Percentiles rank a stretch among this genome's conserved stretches.
Evolutionary conservation across 805 yeast genomes (phyloP).

Genomic region (Cyberlindnera mrakii): DNA sequence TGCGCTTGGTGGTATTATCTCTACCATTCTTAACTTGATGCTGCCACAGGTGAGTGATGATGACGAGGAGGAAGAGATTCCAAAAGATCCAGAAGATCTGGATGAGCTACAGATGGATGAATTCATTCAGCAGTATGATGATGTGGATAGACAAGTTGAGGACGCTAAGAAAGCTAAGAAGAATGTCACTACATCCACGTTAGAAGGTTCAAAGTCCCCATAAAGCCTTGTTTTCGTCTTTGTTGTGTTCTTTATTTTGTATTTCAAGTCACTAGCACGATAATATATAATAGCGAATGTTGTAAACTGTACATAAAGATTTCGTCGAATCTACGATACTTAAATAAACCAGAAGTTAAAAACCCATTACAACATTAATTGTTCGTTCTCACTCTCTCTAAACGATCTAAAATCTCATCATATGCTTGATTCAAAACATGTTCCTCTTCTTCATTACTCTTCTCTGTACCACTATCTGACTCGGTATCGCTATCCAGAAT

Average conservation of each 20-base stretch:
- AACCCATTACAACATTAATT: slow-evolving; percentile 1
- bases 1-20: slow-evolving; percentile 63
- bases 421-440: slow-evolving; percentile 27
- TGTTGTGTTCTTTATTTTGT: too few species aligned
- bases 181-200: background rate
- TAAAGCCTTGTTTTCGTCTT: background rate
- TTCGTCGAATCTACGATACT: too few species aligned
- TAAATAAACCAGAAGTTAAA: too few species aligned
- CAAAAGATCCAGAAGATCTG: slow-evolving; percentile 11
- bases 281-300: too few species aligned
- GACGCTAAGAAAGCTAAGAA: slow-evolving; percentile 2
- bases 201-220: background rate
- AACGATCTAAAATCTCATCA: slow-evolving; percentile 34
- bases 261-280: too few species aligned
- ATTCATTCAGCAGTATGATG: slow-evolving; percentile 22
- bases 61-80: slow-evolving; percentile 9
- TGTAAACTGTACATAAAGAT: too few species aligned
- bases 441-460: slow-evolving; percentile 4
- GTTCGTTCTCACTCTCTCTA: slow-evolving; percentile 28
- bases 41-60: slow-evolving; percentile 50
- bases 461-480: slow-evolving; percentile 7
- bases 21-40: slow-evolving; percentile 53
- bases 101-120: slow-evolving; percentile 21
- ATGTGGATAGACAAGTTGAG: slow-evolving; percentile 12
- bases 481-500: slow-evolving; percentile 5